Evolutionary conservation across 305 asterid genomes (phyloP).

Genomic region (Fraxinus floribunda): DNA sequence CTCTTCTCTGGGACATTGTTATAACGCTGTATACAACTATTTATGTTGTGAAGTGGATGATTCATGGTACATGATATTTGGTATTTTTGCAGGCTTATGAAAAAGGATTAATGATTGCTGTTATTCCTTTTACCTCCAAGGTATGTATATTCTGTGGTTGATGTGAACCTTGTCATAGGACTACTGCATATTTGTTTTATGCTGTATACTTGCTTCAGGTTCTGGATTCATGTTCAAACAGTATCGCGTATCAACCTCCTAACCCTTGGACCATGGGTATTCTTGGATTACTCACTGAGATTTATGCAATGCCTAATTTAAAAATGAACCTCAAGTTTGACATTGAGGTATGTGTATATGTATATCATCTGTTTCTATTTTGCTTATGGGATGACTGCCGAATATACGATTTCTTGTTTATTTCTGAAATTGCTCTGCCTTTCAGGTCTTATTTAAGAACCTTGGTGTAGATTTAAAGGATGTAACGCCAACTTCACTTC

Average conservation of each 20-base stretch:
- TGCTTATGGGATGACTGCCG: background rate
- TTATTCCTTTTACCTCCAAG: conserved; percentile 98
- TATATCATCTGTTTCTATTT: background rate
- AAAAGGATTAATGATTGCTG: conserved; percentile 98
- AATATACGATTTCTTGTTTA: conserved; percentile 2
- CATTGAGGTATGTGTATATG: conserved; percentile 64
- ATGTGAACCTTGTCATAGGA: background rate
- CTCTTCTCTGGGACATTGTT: background rate
- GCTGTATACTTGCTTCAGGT: conserved; percentile 47
- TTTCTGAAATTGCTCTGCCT: conserved; percentile 20
- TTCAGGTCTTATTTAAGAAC: conserved; percentile 92
- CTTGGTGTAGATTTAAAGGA: conserved; percentile 88
- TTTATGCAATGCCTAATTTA: conserved; percentile 93
- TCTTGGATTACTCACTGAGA: conserved; percentile 92
- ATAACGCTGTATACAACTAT: background rate
- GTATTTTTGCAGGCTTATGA: conserved; percentile 78
- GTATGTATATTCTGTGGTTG: conserved; percentile 40
- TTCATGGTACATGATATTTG: background rate
- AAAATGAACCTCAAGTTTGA: conserved; percentile 98
- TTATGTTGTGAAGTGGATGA: conserved; percentile 11
- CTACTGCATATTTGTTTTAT: conserved; percentile 11
- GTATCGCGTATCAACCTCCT: conserved; percentile 97
- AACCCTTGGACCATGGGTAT: conserved; percentile 99
- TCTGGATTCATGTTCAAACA: conserved; percentile 89
- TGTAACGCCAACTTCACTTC: conserved; percentile 80